Evolutionary conservation across 768 basidiomycete species (phyloP).

Genomic region (Lentinus brumalis): DNA sequence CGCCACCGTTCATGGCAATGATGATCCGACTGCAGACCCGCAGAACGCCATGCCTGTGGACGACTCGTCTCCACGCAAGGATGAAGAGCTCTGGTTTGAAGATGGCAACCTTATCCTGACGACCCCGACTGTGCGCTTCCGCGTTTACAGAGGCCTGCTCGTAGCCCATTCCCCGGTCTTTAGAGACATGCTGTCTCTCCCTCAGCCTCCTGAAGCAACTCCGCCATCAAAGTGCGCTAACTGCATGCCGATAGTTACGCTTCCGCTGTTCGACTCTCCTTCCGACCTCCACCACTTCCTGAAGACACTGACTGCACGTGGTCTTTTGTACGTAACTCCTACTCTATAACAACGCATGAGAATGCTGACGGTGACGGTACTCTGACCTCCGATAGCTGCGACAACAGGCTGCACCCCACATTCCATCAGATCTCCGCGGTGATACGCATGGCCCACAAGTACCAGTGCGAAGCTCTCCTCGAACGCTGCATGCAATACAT

Average conservation of each 20-base stretch:
- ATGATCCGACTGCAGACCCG: no score
- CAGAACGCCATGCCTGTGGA: no score
- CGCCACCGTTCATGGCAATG: background rate
- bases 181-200: constrained; percentile 5
- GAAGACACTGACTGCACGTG: background rate
- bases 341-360: no score
- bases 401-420: background rate
- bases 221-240: background rate
- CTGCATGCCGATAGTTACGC: no score
- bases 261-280: background rate
- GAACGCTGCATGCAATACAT: constrained; percentile 5
- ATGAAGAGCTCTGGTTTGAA: constrained; percentile 8
- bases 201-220: background rate
- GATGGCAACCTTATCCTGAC: constrained; percentile 15
- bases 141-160: constrained; percentile 16
- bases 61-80: background rate
- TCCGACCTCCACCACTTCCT: background rate
- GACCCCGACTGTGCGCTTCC: background rate
- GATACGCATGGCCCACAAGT: constrained; percentile 20
- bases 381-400: background rate
- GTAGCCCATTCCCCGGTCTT: constrained; percentile 10
- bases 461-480: constrained; percentile 6
- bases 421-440: no score
- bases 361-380: no score
- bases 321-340: no score